Base-by-base conservation (phyloP, 441 rosid genomes). In the Erodium moschatum region DNA sequence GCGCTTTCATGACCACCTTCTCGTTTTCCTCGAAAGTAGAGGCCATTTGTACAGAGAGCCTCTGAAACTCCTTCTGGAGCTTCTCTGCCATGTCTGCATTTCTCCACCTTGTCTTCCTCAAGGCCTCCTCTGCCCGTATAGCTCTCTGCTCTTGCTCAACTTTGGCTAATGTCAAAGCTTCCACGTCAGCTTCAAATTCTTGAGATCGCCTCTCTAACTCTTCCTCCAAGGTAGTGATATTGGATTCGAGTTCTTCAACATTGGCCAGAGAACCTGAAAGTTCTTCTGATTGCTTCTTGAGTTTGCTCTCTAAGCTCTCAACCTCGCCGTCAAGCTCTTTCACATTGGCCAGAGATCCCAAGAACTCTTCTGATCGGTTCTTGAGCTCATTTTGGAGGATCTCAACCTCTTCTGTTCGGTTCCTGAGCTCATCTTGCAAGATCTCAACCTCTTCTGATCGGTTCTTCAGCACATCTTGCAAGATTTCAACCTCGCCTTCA, bases 141-240 rank as follows among this genome's bases (percentile, higher is more conserved):
- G 92, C 96, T 81, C 91, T 83, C 75, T 87, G 83, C 82, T 92
- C 97, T 81, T 87, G 93, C 83, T 87, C 87, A 63, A 90, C 84
- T 81, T 84, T 92, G 69, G 76, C 84, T 66, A 1, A 67, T 0
- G 85, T 88, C 70, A 90, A 65, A 67, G 74, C 75, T 70, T 76
- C 90, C 19, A 92, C 77, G 76, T 88, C 90, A 35, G 79, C 86
- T 76, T 87, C 89, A 70, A 82, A 87, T 16, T 52, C 73, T 66
- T 78, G 77, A 2, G 81, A 74, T 74, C 82, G 91, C 73, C 72
- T 84, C 76, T 85, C 92, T 77, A 87, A 13, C 64, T 88, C 97
- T 71, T 83, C 89, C 80, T 87, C 97, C 83, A 91, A 67, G 64
- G 48, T 66, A 60, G 76, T 81, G 67, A 84, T 76, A 67, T 75